Evolutionary conservation across 257 asterid genomes (phyloP).

Genomic region (Fraxinus excelsior): DNA sequence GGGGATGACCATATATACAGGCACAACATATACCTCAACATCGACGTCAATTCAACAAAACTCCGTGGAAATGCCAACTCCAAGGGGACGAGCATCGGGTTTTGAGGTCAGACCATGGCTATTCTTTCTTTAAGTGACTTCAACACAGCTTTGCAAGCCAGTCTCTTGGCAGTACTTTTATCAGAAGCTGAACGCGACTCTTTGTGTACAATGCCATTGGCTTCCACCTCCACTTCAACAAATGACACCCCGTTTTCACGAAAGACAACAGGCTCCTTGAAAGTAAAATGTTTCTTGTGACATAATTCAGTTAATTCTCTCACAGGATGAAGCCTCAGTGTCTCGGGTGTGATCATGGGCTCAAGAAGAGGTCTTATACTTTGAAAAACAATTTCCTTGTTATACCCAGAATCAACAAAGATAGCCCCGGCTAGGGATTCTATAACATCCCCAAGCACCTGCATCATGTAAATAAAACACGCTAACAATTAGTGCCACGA

Average conservation of each 20-base stretch:
- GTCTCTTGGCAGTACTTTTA: constrained; percentile 42
- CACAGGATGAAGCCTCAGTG: constrained; percentile 61
- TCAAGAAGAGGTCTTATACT: constrained; percentile 76
- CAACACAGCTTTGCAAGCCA: constrained; percentile 57
- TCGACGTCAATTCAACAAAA: neutral
- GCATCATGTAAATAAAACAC: neutral
- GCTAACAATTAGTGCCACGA: neutral
- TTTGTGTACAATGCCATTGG: constrained; percentile 43
- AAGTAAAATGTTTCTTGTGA: constrained; percentile 38
- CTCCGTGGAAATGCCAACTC: neutral
- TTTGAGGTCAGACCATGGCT: neutral
- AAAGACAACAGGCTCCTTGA: constrained; percentile 27
- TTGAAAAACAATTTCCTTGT: constrained; percentile 49
- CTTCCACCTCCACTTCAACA: constrained; percentile 58
- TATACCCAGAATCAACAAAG: constrained; percentile 64
- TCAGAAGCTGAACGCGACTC: constrained; percentile 34
- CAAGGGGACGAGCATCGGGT: neutral
- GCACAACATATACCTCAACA: neutral
- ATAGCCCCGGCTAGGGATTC: constrained; percentile 88
- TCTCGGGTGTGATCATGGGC: constrained; percentile 72
- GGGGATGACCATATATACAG: neutral
- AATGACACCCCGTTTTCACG: constrained; percentile 33
- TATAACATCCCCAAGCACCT: constrained; percentile 89
- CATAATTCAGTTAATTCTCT: constrained; percentile 68
- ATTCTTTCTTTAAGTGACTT: constrained; percentile 35